A percentile compares a stretch with the other conserved stretches of the same genome.
phyloP scores from a whole-genome alignment of 768 basidiomycete species.

The Lentinula guzmanii region DNA sequence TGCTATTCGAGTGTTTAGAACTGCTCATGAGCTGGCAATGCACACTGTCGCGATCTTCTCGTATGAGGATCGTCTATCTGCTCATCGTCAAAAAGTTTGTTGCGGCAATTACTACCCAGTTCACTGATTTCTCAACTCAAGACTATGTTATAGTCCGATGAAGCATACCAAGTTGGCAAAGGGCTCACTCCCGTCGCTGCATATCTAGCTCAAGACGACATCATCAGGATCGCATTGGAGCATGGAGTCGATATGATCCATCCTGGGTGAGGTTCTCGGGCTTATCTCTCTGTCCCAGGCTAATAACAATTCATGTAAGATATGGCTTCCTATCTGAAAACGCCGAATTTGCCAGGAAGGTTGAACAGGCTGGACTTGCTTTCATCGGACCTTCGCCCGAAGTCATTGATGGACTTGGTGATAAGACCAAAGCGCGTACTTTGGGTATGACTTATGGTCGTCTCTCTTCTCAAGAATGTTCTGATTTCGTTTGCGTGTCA shows the following conservation, averaged over 20 bases:
- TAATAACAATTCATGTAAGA: slow-evolving; percentile 30
- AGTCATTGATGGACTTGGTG: slow-evolving; percentile 95
- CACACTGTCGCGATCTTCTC: slow-evolving; percentile 99
- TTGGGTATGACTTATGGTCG: slow-evolving; percentile 47
- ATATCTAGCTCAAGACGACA: slow-evolving; percentile 96
- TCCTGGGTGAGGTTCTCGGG: slow-evolving; percentile 62
- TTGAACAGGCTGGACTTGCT: slow-evolving; percentile 94
- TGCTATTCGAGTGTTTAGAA: slow-evolving; percentile 97
- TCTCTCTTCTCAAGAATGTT: slow-evolving; percentile 7
- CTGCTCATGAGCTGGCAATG: slow-evolving; percentile 98
- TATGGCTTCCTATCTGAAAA: slow-evolving; percentile 99
- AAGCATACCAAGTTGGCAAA: slow-evolving; percentile 97
- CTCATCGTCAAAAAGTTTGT: slow-evolving; percentile 92
- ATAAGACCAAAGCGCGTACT: slow-evolving; percentile 96
- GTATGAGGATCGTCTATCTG: slow-evolving; percentile 91
- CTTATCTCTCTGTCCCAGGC: not conserved
- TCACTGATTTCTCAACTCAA: slow-evolving; percentile 39
- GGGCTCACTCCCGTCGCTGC: slow-evolving; percentile 95
- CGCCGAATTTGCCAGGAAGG: slow-evolving; percentile 93
- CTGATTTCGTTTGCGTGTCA: slow-evolving; percentile 1
- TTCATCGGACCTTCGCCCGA: slow-evolving; percentile 95
- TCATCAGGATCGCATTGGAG: slow-evolving; percentile 93
- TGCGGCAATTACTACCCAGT: slow-evolving; percentile 7
- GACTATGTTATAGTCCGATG: slow-evolving; percentile 70
- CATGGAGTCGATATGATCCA: slow-evolving; percentile 99